Evolutionary conservation across 2,329 filamentous ascomycete genomes (phyloP), one percentile per base, ranked within the genome.

Genomic region (Calonectria crousiana): DNA sequence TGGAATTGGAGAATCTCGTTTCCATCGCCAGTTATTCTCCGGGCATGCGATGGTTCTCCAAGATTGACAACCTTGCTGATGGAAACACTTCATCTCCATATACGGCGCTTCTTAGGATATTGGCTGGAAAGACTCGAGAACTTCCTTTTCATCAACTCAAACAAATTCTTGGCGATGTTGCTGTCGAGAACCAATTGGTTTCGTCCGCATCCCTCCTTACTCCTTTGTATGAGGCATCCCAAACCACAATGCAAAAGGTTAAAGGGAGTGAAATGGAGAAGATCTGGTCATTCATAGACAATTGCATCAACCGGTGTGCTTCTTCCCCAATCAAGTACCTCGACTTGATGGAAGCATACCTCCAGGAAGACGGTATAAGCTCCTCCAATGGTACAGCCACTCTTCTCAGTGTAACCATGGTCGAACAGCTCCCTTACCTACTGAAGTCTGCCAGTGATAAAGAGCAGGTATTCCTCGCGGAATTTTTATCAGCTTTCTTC

Each of bases 11-110:
- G 82, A 94, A 96, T 82, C 87, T 98, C 23, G 91, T 98, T 23
- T 90, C 92, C 36, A 94, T 98, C 82, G 95, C 96, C 4, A 91
- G 92, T 75, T 92, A 93, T 79, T 97, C 95, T 4, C 92, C 94
- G 0, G 93, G 93, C 8, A 97, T 98, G 92, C 92, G 94, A 75
- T 98, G 96, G 96, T 98, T 97, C 87, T 90, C 94, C 75, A 96
- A 94, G 81, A 90, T 87, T 73, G 91, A 93, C 76, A 89, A 89
- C 1, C 86, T 94, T n/a, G 82, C 84, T 1, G 86, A 91, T 49
- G 79, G 79, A 23, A 75, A 75, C 11, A 73, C 77, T 9, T 79
- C 78, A 3, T 95, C 94, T 5, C 93, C 94, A 0, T 95, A 95
- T 75, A 91, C 91, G n/a, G 92, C 92, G 0, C 88, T 96, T 28